Evolutionary conservation across 768 basidiomycete species (phyloP), one percentile per base, ranked within the genome.

Genomic region (Infundibulicybe gibba): DNA sequence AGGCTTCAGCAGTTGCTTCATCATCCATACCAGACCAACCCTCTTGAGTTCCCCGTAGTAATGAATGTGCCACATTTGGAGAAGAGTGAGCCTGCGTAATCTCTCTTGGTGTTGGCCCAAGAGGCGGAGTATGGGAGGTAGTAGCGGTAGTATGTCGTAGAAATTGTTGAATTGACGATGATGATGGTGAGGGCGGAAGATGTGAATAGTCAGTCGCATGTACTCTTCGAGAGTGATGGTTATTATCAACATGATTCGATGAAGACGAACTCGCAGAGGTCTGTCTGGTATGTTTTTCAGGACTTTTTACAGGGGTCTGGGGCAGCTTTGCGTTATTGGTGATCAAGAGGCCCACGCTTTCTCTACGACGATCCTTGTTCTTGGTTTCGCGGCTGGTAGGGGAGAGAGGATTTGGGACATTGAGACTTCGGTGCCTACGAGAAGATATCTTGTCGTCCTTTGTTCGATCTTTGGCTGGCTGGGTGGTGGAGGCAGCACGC

Each of bases 1-100:
- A 72, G 8, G 92, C 91, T 57, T 95, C 94, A 6, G 82, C 89
- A 6, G 95, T 94, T 13, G 86, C 85, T 56, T 90, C 85, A 59
- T 94, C 91, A 56, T 91, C 87, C 56, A 93, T 75, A 50, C 81
- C 88, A 13, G 85, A 85, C 90, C 90, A 93, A 20, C 91, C 91
- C 62, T 91, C 86, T 61, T 93, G 90, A 5, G 87, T 91, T 10
- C 91, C 91, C 53, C 89, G 81, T 19, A 93, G 76, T 45, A 92
- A 69, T 1, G 90, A 91, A 59, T 94, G 90, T 0, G 87, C 90
- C 40, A 93, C 88, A 59, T 77, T 87, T 5, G 85, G 70, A 32
- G 83, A 68, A 10, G 69, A 49, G 54, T 79, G 72, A 32, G 61
- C 63, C 32, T 66, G 65, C 45, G 63, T 50, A 25, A 63, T 67